Base-by-base conservation (phyloP, 768 basidiomycete species). In the Tephrocybe sp. region DNA sequence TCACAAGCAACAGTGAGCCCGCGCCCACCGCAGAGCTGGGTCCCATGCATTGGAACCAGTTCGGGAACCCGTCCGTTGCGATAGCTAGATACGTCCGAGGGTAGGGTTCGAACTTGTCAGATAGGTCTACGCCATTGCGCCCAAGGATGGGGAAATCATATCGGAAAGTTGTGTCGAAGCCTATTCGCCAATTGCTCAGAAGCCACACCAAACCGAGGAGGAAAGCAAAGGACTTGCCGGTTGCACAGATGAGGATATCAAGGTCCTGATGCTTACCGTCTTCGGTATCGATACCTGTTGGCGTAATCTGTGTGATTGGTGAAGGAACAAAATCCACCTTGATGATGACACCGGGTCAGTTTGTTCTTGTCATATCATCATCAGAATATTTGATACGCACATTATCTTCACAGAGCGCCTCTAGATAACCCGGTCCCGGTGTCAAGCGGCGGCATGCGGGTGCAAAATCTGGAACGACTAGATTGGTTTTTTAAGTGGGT, bases 401-500 rank as follows among this genome's bases (percentile, higher is more conserved):
- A 59, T 86, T 85, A 54, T 81, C 78, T 65, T 78, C 73, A 52
- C 78, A 80, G 2, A 87, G 65, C 0, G 85, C 80, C 56, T 86
- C 83, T 30, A 87, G 72, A 60, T 84, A 87, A 5, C 85, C 84
- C 9, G 82, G 82, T 0, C 83, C 85, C 1, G 84, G 82, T 0
- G 85, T 87, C 42, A 85, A 64, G n/a, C 85, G 72, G 22, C 83
- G 72, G 64, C 84, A 87, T 4, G 69, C 74, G 13, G 83, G 76
- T 5, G 76, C 68, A 56, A 84, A 86, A 40, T 77, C 68, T 11
- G 84, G 83, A 20, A 84, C 70, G n/a, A 84, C 80, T 83, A 40
- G 26, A 26, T 26, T 20, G 52, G 26, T 20, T 12, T 35, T 44
- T 49, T 20, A 33, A 14, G 52, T 34, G 34, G 38, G 17, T 26